These are phyloP conservation scores for Metarhizium robertsii DNA, from an alignment of 2,329 filamentous ascomycete species.

Conservation along the genomic window DNA sequence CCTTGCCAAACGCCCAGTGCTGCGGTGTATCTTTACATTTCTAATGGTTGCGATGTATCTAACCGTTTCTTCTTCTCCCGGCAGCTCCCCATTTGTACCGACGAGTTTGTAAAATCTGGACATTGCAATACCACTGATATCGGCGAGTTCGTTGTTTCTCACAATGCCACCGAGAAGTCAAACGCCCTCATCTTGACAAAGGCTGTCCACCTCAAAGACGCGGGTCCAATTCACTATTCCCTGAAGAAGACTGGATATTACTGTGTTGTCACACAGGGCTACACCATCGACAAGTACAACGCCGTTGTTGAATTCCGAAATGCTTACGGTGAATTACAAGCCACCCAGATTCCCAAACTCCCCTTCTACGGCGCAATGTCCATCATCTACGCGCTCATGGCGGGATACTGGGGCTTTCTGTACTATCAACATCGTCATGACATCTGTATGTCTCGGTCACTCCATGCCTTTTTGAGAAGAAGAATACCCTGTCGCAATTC, in stretches of 20 bases:
- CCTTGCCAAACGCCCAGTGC: constrained; percentile 28
- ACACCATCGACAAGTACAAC: constrained; percentile 58
- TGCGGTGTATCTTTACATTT: not conserved
- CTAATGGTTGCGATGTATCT: not conserved
- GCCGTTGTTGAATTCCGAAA: constrained; percentile 89
- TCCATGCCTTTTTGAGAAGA: not conserved
- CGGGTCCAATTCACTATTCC: constrained; percentile 67
- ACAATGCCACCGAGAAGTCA: constrained; percentile 64
- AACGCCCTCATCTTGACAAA: constrained; percentile 66
- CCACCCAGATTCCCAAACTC: constrained; percentile 91
- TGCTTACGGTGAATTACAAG: constrained; percentile 90
- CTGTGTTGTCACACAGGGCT: constrained; percentile 74
- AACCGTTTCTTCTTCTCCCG: constrained; percentile 10
- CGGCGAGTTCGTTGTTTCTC: constrained; percentile 73
- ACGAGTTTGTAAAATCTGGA: constrained; percentile 55
- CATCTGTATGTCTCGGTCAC: constrained; percentile 51
- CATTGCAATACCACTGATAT: constrained; percentile 70
- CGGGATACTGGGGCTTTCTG: constrained; percentile 79
- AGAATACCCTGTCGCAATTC: not conserved
- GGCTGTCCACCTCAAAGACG: constrained; percentile 72
- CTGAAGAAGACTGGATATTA: constrained; percentile 93
- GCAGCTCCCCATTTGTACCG: constrained; percentile 59
- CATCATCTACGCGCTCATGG: constrained; percentile 84
- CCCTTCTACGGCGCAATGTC: constrained; percentile 95
- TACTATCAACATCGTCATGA: constrained; percentile 92